Base-by-base conservation (phyloP, 2,329 filamentous ascomycete genomes). In the Ascochyta rabiei region DNA sequence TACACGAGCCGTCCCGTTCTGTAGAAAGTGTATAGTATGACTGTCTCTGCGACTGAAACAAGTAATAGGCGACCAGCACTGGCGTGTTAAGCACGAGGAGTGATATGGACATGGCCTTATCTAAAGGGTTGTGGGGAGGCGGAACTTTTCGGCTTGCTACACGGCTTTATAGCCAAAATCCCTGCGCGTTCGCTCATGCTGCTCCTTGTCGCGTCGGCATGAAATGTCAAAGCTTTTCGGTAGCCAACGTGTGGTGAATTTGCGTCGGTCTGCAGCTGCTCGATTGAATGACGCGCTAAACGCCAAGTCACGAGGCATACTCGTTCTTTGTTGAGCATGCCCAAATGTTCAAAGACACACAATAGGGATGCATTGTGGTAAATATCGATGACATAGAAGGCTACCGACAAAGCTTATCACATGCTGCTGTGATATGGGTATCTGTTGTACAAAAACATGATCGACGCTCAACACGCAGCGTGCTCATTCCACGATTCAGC, bases 371-470 rank as follows among this genome's bases (percentile, higher is more conserved):
- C 28, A 30, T 10, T 13, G 26, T 28, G 10, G 28, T 4, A 30
- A 10, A 4, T 3, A 30, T 13, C 5, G 12, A 6, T 13, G 12
- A 30, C 24, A 28, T 28, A 30, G 28, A 30, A 19, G 12, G 21
- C 35, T 21, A 23, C 9, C 6, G 24, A 37, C 7, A 6, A 24
- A 41, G 4, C 24, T 23, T 33, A 26, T 35, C 45, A 41, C 24
- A 15, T 12, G 0, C 24, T 54, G 23, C 43, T 31, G 38, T 33
- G 23, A 21, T 16, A 47, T 49, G 51, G 55, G 55, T 58, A 58
- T 61, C 35, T 40, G 33, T 46, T 35, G 18, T 56, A 52, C 47
- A 48, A 34, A 23, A 57, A 23, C 19, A 26, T n/a, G 24, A 43
- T 15, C 31, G 26, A 12, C 18, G 15, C 31, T 38, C 10, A n/a